Conservation (phyloP, 345 rosid genomes). For the Syzygium jambos region DNA sequence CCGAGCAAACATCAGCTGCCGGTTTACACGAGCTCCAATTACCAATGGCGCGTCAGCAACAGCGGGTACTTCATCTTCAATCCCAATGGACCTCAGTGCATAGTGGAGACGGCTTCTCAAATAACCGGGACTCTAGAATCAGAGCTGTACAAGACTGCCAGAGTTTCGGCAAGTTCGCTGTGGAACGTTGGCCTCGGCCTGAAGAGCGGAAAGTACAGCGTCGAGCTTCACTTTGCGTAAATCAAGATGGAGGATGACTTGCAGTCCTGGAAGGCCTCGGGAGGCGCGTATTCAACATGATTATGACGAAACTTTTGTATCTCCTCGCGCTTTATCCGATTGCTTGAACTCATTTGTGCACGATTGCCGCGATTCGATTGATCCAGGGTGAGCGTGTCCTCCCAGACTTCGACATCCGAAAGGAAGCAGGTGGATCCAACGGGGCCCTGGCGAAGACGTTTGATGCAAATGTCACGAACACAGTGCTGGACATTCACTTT, state of each 20-base stretch:
- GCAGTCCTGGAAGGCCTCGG: conserved; percentile 46
- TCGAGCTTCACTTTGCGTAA: conserved; percentile 50
- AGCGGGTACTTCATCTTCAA: conserved; percentile 35
- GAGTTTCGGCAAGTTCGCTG: conserved; percentile 42
- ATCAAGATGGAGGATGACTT: conserved; percentile 31
- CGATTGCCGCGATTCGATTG: background rate
- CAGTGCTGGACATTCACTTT: conserved; percentile 40
- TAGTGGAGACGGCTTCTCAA: conserved; percentile 32
- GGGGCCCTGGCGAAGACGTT: conserved; percentile 28
- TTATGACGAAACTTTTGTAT: background rate
- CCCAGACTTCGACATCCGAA: conserved; percentile 32
- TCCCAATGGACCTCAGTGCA: conserved; percentile 24
- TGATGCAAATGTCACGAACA: conserved; percentile 37
- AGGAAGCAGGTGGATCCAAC: conserved; percentile 47
- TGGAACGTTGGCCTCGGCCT: conserved; percentile 43
- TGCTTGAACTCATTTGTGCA: background rate
- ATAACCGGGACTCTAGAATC: conserved; percentile 37
- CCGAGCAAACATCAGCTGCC: conserved; percentile 26
- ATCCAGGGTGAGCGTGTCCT: conserved; percentile 35
- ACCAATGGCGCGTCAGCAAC: conserved; percentile 44
- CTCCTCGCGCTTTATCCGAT: background rate
- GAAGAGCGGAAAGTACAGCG: conserved; percentile 30
- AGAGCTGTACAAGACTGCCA: conserved; percentile 43
- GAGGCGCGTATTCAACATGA: conserved; percentile 30
- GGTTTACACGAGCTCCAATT: conserved; percentile 22